Percentiles rank a stretch among this genome's conserved stretches.
Conservation (phyloP, 805 yeast genomes). For the Kregervanrija pseudodelftensis region DNA sequence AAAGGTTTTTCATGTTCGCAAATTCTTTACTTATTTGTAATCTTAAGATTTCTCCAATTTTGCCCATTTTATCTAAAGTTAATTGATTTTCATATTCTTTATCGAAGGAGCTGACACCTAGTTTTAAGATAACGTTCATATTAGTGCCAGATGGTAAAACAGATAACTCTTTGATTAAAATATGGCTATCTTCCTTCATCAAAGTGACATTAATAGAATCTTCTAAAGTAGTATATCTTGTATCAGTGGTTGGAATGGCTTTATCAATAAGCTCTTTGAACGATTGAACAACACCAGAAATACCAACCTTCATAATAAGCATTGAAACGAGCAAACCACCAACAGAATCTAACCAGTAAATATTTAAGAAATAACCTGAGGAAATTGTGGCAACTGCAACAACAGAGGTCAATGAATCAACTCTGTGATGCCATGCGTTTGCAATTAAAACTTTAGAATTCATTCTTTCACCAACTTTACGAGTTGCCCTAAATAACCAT, state of each 20-base stretch:
- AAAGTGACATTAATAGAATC: conserved; percentile 27
- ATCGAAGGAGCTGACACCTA: conserved; percentile 27
- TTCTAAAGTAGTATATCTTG: conserved; percentile 37
- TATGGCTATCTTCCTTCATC: conserved; percentile 27
- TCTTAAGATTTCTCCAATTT: conserved; percentile 20
- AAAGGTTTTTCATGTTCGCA: conserved; percentile 26
- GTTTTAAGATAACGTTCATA: conserved; percentile 32
- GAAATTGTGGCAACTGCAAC: conserved; percentile 88
- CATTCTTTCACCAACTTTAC: conserved; percentile 66
- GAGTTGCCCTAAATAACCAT: conserved; percentile 77
- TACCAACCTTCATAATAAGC: conserved; percentile 79
- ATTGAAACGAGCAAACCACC: conserved; percentile 87
- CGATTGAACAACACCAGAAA: conserved; percentile 62
- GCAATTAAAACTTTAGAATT: conserved; percentile 89
- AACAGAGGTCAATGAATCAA: conserved; percentile 84
- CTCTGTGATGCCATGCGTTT: conserved; percentile 98
- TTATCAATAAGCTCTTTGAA: conserved; percentile 73
- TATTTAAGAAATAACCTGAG: conserved; percentile 69
- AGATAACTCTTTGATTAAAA: conserved; percentile 33
- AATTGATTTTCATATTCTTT: conserved; percentile 21
- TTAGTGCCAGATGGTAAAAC: conserved; percentile 51
- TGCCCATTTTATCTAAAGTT: conserved; percentile 28
- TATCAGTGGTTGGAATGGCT: conserved; percentile 47
- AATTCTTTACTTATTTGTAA: conserved; percentile 29
- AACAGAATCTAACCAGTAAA: conserved; percentile 82